Conservation (phyloP, 345 rosid genomes). For the Fremontodendron californicum region DNA sequence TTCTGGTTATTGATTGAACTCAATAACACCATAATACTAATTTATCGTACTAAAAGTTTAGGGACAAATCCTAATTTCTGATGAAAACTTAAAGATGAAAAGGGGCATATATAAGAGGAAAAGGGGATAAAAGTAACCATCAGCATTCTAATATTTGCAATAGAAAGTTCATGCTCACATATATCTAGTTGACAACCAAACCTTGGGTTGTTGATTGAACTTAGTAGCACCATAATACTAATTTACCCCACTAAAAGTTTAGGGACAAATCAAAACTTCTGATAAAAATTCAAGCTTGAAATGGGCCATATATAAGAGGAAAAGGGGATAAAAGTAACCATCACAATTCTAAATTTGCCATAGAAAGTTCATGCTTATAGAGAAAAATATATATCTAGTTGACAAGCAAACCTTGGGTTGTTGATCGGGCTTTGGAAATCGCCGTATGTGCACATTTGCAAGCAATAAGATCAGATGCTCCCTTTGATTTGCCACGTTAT, state of each 20-base stretch:
- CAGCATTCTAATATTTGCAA: neutral
- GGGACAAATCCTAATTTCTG: no score
- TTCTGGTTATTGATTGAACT: neutral
- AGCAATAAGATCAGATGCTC: constrained; percentile 92
- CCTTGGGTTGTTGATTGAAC: constrained; percentile 98
- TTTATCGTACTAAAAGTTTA: no score
- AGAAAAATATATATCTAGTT: neutral
- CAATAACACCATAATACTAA: neutral
- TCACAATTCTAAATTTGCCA: neutral
- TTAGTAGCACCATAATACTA: neutral
- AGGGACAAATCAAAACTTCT: neutral
- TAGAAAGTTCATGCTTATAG: neutral
- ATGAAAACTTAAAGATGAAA: no score
- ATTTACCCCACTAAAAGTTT: neutral
- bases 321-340: neutral
- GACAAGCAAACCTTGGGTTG: constrained; percentile 81
- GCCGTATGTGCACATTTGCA: constrained; percentile 96
- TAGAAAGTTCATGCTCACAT: neutral
- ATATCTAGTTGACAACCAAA: constrained; percentile 24
- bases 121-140: neutral
- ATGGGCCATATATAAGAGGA: neutral
- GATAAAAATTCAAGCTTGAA: neutral
- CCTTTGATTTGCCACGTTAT: constrained; percentile 97
- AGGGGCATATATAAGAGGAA: no score
- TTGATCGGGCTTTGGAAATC: constrained; percentile 93